Conservation (phyloP, 73 alveolate species). For the Stentor roeselii region DNA sequence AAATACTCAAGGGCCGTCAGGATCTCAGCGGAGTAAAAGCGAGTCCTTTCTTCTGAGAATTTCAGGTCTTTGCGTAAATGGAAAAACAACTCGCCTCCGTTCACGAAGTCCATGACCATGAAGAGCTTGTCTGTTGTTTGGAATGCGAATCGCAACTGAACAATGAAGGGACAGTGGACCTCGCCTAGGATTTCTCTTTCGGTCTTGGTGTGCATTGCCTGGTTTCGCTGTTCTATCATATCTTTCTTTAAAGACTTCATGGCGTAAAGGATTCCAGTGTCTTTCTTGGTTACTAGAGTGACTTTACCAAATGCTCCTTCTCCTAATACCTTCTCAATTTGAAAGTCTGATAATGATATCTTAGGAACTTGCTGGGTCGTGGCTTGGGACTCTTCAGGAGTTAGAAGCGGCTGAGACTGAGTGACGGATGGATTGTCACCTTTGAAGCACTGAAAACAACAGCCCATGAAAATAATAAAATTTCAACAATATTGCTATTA, state of each 20-base stretch:
- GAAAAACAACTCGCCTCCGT: constrained; percentile 70
- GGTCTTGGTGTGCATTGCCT: constrained; percentile 58
- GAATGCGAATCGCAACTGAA: constrained; percentile 88
- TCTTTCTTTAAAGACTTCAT: constrained; percentile 82
- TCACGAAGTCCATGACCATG: constrained; percentile 88
- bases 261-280: constrained; percentile 64
- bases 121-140: constrained; percentile 79
- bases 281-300: constrained; percentile 49
- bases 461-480: no score
- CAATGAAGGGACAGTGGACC: constrained; percentile 77
- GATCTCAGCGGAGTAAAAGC: constrained; percentile 81
- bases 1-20: constrained; percentile 78
- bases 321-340: constrained; percentile 70
- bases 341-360: constrained; percentile 54
- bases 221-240: constrained; percentile 61
- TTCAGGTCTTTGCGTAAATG: constrained; percentile 40
- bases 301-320: constrained; percentile 84
- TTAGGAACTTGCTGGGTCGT: no score
- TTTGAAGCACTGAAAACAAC: no score
- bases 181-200: constrained; percentile 64
- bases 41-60: constrained; percentile 70
- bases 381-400: no score
- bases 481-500: no score
- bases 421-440: no score
- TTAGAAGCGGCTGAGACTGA: no score